Evolutionary conservation across 139 green algal species (phyloP).

Genomic region (Chlorella vulgaris): DNA sequence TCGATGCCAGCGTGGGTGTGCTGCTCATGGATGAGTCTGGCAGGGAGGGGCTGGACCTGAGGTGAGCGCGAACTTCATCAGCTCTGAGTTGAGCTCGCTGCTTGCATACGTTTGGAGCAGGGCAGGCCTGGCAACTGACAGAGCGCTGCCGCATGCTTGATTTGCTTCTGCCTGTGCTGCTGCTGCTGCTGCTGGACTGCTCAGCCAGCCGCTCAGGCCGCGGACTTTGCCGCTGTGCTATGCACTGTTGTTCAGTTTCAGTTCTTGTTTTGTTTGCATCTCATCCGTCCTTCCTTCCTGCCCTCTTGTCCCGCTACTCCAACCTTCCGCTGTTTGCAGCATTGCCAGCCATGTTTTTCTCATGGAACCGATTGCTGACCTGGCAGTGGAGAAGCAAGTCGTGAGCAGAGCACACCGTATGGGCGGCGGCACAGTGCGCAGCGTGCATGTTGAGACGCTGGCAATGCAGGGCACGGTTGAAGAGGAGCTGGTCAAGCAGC

Average conservation of each 20-base stretch:
- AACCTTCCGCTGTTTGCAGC: background rate
- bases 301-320: background rate
- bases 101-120: too few species aligned
- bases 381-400: conserved; percentile 78
- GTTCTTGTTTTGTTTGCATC: background rate
- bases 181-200: too few species aligned
- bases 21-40: conserved; percentile 85
- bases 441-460: conserved; percentile 82
- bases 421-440: conserved; percentile 70
- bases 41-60: conserved; percentile 90
- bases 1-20: conserved; percentile 56
- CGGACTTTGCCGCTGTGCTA: too few species aligned
- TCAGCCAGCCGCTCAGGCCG: too few species aligned
- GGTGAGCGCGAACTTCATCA: conserved; percentile 36
- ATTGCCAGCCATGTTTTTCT: conserved; percentile 77
- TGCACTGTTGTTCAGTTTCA: too few species aligned
- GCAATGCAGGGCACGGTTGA: conserved; percentile 70
- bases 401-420: conserved; percentile 88
- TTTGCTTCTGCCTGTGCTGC: too few species aligned
- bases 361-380: conserved; percentile 94
- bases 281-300: background rate
- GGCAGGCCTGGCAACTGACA: too few species aligned
- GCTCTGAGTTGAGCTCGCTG: too few species aligned
- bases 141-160: too few species aligned
- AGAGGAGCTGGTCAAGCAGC: conserved; percentile 24